Evolutionary conservation across 2,329 filamentous ascomycete species (phyloP).

Genomic region (Epichloe coenophiala): DNA sequence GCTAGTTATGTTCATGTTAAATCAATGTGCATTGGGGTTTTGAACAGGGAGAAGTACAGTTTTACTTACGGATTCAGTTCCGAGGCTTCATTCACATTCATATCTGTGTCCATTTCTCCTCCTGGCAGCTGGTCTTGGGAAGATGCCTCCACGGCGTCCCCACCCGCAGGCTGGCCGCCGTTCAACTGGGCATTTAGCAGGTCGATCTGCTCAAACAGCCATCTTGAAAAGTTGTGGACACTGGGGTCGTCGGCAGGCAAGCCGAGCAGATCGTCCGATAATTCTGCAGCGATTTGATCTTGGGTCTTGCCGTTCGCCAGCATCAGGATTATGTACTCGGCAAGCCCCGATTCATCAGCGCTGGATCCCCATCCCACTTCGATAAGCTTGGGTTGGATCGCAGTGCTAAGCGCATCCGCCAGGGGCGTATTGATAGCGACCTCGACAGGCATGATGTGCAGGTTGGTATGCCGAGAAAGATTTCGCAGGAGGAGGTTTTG

Average conservation of each 20-base stretch:
- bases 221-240: constrained; percentile 71
- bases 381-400: constrained; percentile 79
- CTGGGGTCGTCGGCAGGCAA: constrained; percentile 72
- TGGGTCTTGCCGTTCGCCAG: constrained; percentile 89
- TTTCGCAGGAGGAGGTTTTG: neutral
- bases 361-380: constrained; percentile 87
- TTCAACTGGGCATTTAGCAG: constrained; percentile 50
- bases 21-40: neutral
- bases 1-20: constrained; percentile 30
- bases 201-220: constrained; percentile 85
- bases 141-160: constrained; percentile 16
- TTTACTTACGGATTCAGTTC: constrained; percentile 46
- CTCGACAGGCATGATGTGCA: constrained; percentile 58
- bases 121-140: constrained; percentile 21
- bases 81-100: constrained; percentile 44
- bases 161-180: constrained; percentile 25
- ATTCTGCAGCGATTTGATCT: constrained; percentile 75
- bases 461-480: neutral
- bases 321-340: constrained; percentile 97
- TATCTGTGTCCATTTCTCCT: constrained; percentile 53
- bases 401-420: constrained; percentile 67
- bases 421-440: constrained; percentile 67
- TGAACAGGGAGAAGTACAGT: too few relatives aligned
- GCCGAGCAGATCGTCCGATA: constrained; percentile 72
- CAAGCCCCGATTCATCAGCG: constrained; percentile 63